These are phyloP conservation scores for Rostrohypoxylon terebratum DNA, from an alignment of 495 filamentous ascomycete species.

Conservation along the genomic window DNA sequence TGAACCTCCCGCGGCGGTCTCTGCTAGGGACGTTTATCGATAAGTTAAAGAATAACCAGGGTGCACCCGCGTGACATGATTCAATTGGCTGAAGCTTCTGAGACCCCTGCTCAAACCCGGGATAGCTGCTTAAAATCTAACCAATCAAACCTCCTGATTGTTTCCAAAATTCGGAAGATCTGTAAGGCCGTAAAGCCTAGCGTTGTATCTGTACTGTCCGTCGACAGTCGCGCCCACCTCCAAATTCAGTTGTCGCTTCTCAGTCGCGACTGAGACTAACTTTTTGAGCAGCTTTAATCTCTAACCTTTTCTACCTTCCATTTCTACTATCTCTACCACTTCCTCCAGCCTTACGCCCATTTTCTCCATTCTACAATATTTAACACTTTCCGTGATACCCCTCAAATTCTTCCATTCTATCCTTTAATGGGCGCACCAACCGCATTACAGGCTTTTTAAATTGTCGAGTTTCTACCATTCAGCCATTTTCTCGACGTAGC, in stretches of 20 bases:
- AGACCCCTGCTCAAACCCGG: background rate
- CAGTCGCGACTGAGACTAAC: constrained; percentile 17
- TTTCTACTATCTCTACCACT: constrained; percentile 11
- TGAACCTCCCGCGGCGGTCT: too few relatives aligned
- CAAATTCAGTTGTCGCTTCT: constrained; percentile 12
- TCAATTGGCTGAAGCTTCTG: constrained; percentile 6
- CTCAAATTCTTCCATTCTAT: constrained; percentile 29
- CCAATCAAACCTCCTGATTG: constrained; percentile 28
- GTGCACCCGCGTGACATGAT: background rate
- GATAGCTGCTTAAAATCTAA: background rate
- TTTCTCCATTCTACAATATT: constrained; percentile 37
- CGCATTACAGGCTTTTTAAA: background rate
- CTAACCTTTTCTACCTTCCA: background rate
- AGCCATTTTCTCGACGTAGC: background rate
- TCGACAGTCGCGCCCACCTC: constrained; percentile 44
- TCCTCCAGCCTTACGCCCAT: constrained; percentile 34
- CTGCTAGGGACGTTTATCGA: constrained; percentile 8
- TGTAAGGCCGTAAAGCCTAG: constrained; percentile 47
- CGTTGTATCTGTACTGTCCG: constrained; percentile 49
- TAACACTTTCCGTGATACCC: constrained; percentile 47
- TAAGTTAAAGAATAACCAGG: constrained; percentile 5
- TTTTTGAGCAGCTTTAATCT: constrained; percentile 24
- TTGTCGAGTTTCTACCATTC: background rate
- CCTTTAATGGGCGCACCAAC: constrained; percentile 2
- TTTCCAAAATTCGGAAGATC: constrained; percentile 36